Evolutionary conservation across 441 rosid genomes (phyloP), one percentile per base, ranked within the genome.

Genomic region (Melastoma candidum): DNA sequence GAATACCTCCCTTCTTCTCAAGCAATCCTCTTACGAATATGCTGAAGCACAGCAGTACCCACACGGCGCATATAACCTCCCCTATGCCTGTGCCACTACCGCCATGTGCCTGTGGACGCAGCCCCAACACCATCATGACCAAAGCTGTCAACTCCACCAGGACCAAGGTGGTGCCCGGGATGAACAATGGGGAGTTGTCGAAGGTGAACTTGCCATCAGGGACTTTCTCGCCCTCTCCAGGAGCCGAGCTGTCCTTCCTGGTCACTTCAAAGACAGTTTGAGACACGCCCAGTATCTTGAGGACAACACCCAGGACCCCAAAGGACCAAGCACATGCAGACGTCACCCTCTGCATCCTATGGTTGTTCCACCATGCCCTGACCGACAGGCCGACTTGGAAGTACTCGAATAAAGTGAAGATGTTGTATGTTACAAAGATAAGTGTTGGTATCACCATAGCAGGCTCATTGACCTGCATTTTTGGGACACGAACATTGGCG

Each of bases 141-240:
- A 75, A 12, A 1, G 84, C 75, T 4, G 50, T 46, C 56, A 82
- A n/a, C 17, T 79, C 73, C 41, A 82, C 61, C 7, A 82, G 49
- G 61, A 82, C 7, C 13, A 86, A 61, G 12, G 81, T 47, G 0
- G 88, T 80, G 13, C 93, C 87, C 0, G 90, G 93, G 22, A 80
- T 12, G 26, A 83, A 82, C 14, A 72, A 12, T 0, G 68, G 63
- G 2, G 85, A 81, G 32, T 55, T 73, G 24, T 78, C 80, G 12
- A 85, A 79, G 44, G 71, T 71, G 57, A 83, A 81, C 57, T 61
- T 64, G 4, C 72, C 71, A 0, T 10, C 29, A 6, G 66, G 50
- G 2, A 26, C 48, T 4, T 4, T 24, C 36, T 58, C 59, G 12
- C 24, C 50, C 27, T 55, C 68, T 25, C n/a, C 11, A n/a, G 59